Conservation (phyloP, 148 eudicot species). For the Persicaria maculosa region DNA sequence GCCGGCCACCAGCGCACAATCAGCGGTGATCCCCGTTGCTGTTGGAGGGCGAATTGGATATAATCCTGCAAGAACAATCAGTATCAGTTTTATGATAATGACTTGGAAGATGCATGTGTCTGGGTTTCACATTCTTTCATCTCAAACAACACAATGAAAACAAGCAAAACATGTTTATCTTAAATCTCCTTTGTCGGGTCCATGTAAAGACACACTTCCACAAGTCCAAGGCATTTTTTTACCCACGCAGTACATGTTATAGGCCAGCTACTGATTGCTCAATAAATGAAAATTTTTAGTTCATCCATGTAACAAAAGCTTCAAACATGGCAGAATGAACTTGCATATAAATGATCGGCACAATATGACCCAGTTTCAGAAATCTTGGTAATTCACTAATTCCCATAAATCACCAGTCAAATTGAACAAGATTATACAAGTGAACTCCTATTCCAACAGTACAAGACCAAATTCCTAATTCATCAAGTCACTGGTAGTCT, state of each 20-base stretch:
- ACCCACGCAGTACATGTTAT: background rate
- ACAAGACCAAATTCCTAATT: background rate
- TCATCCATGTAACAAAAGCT: background rate
- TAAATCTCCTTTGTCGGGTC: background rate
- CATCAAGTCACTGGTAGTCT: background rate
- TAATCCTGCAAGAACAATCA: constrained; percentile 1
- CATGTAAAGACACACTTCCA: background rate
- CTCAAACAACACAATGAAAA: background rate
- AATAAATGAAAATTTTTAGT: background rate
- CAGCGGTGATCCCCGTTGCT: constrained; percentile 7
- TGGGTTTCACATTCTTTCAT: background rate
- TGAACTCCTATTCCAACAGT: background rate
- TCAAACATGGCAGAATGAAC: background rate
- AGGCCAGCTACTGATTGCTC: background rate
- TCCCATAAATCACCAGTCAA: background rate
- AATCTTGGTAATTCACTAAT: background rate
- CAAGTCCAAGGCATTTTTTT: background rate
- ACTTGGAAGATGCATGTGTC: background rate
- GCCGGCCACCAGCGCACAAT: background rate
- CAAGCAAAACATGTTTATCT: background rate
- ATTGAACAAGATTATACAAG: background rate
- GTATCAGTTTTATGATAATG: background rate
- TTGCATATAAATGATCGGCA: background rate
- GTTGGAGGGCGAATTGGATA: constrained; percentile 9
- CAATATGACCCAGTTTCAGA: background rate